Percentiles rank a stretch among this genome's conserved stretches.
These are phyloP conservation scores for Alternaria burnsii DNA, from an alignment of 2,329 filamentous ascomycete species.

Conservation along the genomic window DNA sequence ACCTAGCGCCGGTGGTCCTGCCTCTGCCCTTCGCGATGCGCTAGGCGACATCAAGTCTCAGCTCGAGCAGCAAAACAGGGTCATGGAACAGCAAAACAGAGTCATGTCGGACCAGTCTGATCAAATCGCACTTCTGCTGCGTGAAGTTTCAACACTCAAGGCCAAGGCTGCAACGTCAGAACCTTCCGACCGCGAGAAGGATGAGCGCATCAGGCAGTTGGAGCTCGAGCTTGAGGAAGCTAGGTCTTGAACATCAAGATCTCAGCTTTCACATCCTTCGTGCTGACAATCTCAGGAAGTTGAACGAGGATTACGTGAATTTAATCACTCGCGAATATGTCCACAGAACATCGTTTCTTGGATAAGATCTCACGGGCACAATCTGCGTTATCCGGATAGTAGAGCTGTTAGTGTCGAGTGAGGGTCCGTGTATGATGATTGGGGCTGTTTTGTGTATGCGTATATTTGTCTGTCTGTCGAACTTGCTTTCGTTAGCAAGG, in stretches of 20 bases:
- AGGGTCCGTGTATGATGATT: constrained; percentile 15
- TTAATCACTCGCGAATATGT: constrained; percentile 4
- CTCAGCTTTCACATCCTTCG: not conserved
- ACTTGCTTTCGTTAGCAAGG: constrained; percentile 20
- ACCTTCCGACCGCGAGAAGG: constrained; percentile 48
- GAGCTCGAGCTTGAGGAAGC: constrained; percentile 54
- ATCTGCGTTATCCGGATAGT: not conserved
- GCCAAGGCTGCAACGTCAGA: constrained; percentile 67
- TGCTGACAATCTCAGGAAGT: not conserved
- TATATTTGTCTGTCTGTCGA: constrained; percentile 15
- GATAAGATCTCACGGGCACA: constrained; percentile 1
- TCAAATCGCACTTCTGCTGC: constrained; percentile 75
- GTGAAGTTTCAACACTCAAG: constrained; percentile 71
- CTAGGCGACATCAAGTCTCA: constrained; percentile 80
- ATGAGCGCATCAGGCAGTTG: constrained; percentile 52
- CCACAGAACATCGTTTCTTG: constrained; percentile 3
- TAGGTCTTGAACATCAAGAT: constrained; percentile 39
- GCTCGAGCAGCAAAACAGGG: constrained; percentile 77
- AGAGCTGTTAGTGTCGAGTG: not conserved
- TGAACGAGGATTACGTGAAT: constrained; percentile 2
- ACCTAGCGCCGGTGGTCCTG: constrained; percentile 55
- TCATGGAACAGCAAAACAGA: constrained; percentile 80
- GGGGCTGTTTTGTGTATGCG: constrained; percentile 19
- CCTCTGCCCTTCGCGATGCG: constrained; percentile 68
- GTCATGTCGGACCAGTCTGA: constrained; percentile 80